Evolutionary conservation across 2,329 filamentous ascomycete genomes (phyloP).

Genomic region (Mycosphaerella arachidis): DNA sequence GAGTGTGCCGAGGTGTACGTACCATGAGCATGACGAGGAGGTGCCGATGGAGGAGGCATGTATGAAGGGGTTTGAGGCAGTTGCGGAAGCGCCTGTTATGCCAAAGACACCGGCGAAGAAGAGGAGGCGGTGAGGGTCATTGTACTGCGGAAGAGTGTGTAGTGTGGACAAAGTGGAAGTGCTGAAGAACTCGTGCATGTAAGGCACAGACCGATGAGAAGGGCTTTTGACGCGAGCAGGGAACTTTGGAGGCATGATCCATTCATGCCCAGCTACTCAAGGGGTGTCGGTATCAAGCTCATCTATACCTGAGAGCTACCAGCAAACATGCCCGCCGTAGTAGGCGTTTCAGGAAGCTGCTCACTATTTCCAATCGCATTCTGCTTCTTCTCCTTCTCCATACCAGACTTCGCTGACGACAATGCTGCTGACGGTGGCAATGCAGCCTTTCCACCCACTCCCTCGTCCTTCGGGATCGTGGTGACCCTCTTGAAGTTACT

Average conservation of each 20-base stretch:
- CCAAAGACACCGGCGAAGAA: background rate
- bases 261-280: background rate
- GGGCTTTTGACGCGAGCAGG: too few species aligned
- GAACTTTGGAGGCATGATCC: background rate
- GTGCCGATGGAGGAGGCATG: background rate
- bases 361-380: background rate
- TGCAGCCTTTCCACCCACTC: background rate
- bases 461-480: constrained; percentile 5
- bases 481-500: background rate
- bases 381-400: constrained; percentile 1
- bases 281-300: background rate
- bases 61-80: background rate
- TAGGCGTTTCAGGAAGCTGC: background rate
- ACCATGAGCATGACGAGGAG: constrained; percentile 15
- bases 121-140: background rate
- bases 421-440: background rate
- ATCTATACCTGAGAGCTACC: background rate
- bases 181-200: too few species aligned
- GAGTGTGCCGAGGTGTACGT: background rate
- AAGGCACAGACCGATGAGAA: too few species aligned
- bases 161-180: too few species aligned
- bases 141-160: too few species aligned
- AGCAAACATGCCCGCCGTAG: background rate
- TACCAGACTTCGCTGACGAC: background rate
- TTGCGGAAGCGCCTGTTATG: background rate